Percentiles rank a stretch among this genome's conserved stretches.
These are phyloP conservation scores for Condylostoma magnum DNA, from an alignment of 169 alveolate species.

Conservation along the genomic window DNA sequence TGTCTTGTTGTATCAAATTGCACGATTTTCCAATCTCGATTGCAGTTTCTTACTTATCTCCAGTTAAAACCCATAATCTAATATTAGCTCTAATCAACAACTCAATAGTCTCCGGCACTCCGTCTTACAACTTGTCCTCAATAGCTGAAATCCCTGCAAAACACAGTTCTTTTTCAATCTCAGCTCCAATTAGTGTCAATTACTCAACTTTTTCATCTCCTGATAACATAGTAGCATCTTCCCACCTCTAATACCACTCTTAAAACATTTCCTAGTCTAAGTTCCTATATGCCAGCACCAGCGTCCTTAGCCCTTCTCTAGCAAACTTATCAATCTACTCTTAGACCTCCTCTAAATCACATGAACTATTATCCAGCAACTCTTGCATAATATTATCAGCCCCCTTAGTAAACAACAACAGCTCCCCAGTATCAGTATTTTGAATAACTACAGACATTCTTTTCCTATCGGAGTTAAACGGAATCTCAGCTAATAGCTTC, in stretches of 20 bases:
- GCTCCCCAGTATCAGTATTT: constrained; percentile 4
- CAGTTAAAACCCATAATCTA: constrained; percentile 88
- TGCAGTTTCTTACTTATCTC: constrained; percentile 87
- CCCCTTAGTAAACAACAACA: constrained; percentile 14
- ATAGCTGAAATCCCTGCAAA: constrained; percentile 87
- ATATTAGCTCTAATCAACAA: constrained; percentile 80
- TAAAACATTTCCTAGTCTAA: constrained; percentile 42
- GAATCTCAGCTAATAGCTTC: constrained; percentile 19
- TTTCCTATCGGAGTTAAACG: constrained; percentile 79
- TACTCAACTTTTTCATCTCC: constrained; percentile 49
- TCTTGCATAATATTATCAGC: constrained; percentile 17
- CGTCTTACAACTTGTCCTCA: constrained; percentile 89
- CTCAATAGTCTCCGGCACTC: constrained; percentile 80
- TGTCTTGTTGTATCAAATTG: constrained; percentile 40
- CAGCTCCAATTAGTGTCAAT: constrained; percentile 71
- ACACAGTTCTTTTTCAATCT: constrained; percentile 82
- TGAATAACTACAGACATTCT: constrained; percentile 81
- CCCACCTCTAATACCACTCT: constrained; percentile 20
- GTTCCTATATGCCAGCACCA: constrained; percentile 58
- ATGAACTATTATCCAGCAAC: constrained; percentile 9
- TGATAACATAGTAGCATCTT: background rate
- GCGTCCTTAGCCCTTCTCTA: constrained; percentile 70
- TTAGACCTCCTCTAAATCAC: background rate
- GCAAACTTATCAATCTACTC: constrained; percentile 46
- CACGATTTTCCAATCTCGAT: constrained; percentile 81